phyloP scores from a whole-genome alignment of 2,329 filamentous ascomycete genomes.

The Tolypocladium endophyticum region DNA sequence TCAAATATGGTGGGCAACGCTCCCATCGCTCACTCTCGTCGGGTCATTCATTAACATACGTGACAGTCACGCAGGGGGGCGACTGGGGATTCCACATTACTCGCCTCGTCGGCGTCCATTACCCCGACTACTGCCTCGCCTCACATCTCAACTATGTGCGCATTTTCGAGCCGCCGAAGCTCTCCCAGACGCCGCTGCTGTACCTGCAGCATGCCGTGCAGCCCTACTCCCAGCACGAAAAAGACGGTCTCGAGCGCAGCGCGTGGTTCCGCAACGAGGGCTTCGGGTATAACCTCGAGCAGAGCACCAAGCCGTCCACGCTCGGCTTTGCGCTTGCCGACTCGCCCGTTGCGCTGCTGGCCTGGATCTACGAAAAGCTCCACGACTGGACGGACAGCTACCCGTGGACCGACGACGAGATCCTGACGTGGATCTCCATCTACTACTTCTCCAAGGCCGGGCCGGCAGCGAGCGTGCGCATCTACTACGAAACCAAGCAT shows the following conservation, averaged over 20 bases:
- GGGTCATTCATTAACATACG: background rate
- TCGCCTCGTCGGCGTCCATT: constrained; percentile 47
- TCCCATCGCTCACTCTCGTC: background rate
- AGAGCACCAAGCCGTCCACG: constrained; percentile 62
- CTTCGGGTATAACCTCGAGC: constrained; percentile 17
- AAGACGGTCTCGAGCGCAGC: constrained; percentile 28
- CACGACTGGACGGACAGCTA: constrained; percentile 63
- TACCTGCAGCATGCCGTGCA: background rate
- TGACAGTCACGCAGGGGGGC: constrained; percentile 45
- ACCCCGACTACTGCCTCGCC: constrained; percentile 40
- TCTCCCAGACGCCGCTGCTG: background rate
- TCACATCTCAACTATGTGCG: constrained; percentile 36
- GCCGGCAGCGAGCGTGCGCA: constrained; percentile 53
- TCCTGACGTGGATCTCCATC: constrained; percentile 63
- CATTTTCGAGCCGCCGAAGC: background rate
- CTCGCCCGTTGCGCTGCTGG: constrained; percentile 57
- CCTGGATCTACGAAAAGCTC: constrained; percentile 76
- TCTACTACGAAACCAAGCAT: constrained; percentile 61
- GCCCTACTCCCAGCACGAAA: background rate
- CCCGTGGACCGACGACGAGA: constrained; percentile 65
- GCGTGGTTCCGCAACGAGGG: constrained; percentile 49
- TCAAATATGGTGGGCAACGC: constrained; percentile 16
- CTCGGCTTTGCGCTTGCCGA: constrained; percentile 60
- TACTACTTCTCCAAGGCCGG: constrained; percentile 63
- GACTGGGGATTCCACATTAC: constrained; percentile 63